Evolutionary conservation across 2,329 filamentous ascomycete species (phyloP).

Genomic region (Zalaria sp.): DNA sequence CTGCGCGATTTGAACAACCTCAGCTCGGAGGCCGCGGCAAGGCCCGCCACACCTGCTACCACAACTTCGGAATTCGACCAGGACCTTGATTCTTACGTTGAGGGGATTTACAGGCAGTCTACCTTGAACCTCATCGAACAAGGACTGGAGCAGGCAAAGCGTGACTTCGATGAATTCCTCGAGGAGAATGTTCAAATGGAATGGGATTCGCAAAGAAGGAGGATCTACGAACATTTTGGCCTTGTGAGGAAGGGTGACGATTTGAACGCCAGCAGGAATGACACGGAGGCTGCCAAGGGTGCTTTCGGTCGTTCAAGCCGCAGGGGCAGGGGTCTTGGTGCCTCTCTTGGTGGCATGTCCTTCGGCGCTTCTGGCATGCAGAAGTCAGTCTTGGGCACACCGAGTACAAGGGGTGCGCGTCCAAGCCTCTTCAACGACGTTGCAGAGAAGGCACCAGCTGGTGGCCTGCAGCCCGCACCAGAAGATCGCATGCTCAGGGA

Average conservation of each 20-base stretch:
- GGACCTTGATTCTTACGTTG: constrained; percentile 57
- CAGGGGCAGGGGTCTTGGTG: constrained; percentile 24
- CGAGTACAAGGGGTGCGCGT: constrained; percentile 39
- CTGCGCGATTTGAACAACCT: constrained; percentile 55
- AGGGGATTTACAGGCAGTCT: constrained; percentile 78
- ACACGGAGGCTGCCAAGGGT: constrained; percentile 21
- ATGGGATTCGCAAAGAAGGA: constrained; percentile 85
- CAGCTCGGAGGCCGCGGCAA: constrained; percentile 1
- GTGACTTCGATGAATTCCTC: constrained; percentile 85
- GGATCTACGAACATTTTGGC: constrained; percentile 93
- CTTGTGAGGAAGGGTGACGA: constrained; percentile 38
- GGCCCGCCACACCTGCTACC: constrained; percentile 29
- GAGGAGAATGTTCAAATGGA: constrained; percentile 92
- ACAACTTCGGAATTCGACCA: constrained; percentile 32
- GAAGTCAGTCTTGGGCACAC: constrained; percentile 75
- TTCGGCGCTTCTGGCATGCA: constrained; percentile 60
- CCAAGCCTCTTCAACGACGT: constrained; percentile 24
- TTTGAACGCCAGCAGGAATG: constrained; percentile 16
- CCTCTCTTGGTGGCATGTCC: constrained; percentile 26
- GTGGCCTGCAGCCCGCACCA: constrained; percentile 33
- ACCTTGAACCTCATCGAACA: constrained; percentile 85
- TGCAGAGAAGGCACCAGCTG: constrained; percentile 31
- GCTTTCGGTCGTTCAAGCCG: constrained; percentile 38
- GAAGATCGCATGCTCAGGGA: constrained; percentile 68
- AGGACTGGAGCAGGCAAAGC: constrained; percentile 74